Base-by-base conservation (phyloP, 306 rosid species). In the Ammopiptanthus mongolicus region DNA sequence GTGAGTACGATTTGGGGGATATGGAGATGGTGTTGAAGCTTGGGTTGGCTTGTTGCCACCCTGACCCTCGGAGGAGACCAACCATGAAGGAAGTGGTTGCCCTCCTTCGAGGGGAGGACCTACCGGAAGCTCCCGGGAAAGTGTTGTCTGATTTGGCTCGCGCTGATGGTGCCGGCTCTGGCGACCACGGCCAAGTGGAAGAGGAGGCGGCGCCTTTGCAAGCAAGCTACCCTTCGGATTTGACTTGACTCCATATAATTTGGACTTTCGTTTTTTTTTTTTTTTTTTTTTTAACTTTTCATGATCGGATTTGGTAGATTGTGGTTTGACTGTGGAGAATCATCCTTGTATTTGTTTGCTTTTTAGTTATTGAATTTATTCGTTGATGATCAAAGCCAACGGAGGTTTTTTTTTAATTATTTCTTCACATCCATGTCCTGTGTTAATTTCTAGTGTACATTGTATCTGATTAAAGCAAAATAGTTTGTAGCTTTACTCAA, bases 21-120 rank as follows among this genome's bases (percentile, higher is more conserved):
- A 84, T 91, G 88, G 98, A 87, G 79, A 71, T 71, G 86, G 69
- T 82, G 19, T 74, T 91, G 85, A 95, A 95, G 84, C 96, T 95
- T 79, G 97, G 98, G 15, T 74, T 95, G 75, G 86, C 95, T 77
- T 90, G 95, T 77, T 95, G 98, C 72, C 97, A 95, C 67, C 98
- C 96, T 6, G 89, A 90, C 29, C 97, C 98, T 0, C 84, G 19
- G 39, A 86, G 88, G 42, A 84, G 98, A 69, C 98, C 98, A 3
- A 82, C 76, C 42, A 91, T 95, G 93, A 86, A 77, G 74, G 98
- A 95, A 41, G 90, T 95, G n/a, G 86, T 85, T 18, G 88, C 88
- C 3, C 73, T 95, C 14, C 81, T 95, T 65, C 73, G 83, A 0
- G 88, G 96, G 1, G 88, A 88, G 76, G 77, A 79, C 3, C 51